Base-by-base conservation (phyloP, 495 filamentous ascomycete species). In the Opeltia flavorubescens region DNA sequence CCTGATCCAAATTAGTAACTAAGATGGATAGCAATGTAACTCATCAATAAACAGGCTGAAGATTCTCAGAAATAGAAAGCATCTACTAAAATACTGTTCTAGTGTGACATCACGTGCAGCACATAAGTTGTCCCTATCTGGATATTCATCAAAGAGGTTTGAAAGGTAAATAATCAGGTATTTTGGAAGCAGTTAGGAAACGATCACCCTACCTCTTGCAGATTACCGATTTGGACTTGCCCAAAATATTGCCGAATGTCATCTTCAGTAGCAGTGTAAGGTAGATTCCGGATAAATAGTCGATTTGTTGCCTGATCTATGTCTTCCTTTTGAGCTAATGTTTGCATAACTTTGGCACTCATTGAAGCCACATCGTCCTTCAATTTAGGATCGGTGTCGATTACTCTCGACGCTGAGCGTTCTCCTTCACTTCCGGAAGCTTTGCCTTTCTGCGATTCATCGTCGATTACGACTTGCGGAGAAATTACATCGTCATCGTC, bases 91-190 rank as follows among this genome's bases (percentile, higher is more conserved):
- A 80, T 78, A 70, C 70, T 74, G 74, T 76, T 64, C 71, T 69
- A 70, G 63, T 21, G 51, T 75, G 55, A 72, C 70, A 79, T 80
- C 79, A 81, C 60, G 40, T 76, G 75, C 76, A 64, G 59, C 63
- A 78, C 80, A 91, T 95, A 78, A 83, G 88, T 74, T 96, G 89
- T 95, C 91, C 91, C 91, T 96, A 96, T 95, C 89, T 78, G 82
- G 82, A 76, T 76, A 64, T 81, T 95, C 89, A 95, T 95, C 89
- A 89, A 71, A 59, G 70, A 73, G 61, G n/a, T n/a, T n/a, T n/a
- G n/a, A n/a, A n/a, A n/a, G n/a, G n/a, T n/a, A n/a, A n/a, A n/a
- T n/a, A n/a, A n/a, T n/a, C n/a, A n/a, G n/a, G n/a, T n/a, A n/a
- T n/a, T n/a, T n/a, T n/a, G n/a, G n/a, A n/a, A n/a, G n/a, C n/a